phyloP scores from a whole-genome alignment of 1,139 yeast genomes.

The Debaryomycetaceae sp. region DNA sequence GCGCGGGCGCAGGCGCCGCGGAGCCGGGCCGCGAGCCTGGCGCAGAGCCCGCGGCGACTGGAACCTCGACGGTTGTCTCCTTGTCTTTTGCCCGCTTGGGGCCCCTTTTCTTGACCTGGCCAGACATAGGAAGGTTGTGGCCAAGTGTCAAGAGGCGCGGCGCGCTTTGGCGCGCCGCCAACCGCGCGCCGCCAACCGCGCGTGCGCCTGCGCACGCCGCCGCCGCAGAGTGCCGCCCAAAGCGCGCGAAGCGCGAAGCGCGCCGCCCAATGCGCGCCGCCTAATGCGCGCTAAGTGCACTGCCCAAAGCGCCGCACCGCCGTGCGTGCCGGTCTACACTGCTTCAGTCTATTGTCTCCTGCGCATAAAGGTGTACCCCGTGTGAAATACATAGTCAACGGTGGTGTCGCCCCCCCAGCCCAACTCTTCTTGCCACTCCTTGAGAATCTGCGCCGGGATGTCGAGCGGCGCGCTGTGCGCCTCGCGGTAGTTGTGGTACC shows the following conservation, averaged over 20 bases:
- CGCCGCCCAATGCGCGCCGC: too few relatives aligned
- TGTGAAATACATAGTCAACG: constrained; percentile 34
- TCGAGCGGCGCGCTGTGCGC: constrained; percentile 24
- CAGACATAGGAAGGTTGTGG: too few relatives aligned
- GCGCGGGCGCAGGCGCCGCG: constrained; percentile 4
- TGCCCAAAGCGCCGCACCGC: too few relatives aligned
- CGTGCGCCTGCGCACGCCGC: too few relatives aligned
- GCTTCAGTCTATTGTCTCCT: too few relatives aligned
- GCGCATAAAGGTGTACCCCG: constrained; percentile 36
- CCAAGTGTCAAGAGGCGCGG: too few relatives aligned
- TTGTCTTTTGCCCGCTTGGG: constrained; percentile 14
- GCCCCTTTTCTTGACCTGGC: constrained; percentile 25
- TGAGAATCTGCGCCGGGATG: constrained; percentile 17
- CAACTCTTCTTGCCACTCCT: constrained; percentile 22
- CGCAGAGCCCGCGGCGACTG: constrained; percentile 7
- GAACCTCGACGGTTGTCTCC: constrained; percentile 7
- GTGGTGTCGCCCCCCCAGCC: constrained; percentile 26
- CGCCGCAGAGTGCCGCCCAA: too few relatives aligned
- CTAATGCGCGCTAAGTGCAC: too few relatives aligned
- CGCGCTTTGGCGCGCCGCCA: too few relatives aligned
- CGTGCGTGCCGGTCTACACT: too few relatives aligned
- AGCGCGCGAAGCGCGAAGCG: too few relatives aligned
- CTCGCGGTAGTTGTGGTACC: constrained; percentile 29
- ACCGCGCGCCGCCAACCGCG: too few relatives aligned
- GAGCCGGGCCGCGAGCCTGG: constrained; percentile 2